A percentile compares a stretch with the other conserved stretches of the same genome.
Conservation (phyloP, 371 early-diverging fungal species). For the Capniomyces stellatus region DNA sequence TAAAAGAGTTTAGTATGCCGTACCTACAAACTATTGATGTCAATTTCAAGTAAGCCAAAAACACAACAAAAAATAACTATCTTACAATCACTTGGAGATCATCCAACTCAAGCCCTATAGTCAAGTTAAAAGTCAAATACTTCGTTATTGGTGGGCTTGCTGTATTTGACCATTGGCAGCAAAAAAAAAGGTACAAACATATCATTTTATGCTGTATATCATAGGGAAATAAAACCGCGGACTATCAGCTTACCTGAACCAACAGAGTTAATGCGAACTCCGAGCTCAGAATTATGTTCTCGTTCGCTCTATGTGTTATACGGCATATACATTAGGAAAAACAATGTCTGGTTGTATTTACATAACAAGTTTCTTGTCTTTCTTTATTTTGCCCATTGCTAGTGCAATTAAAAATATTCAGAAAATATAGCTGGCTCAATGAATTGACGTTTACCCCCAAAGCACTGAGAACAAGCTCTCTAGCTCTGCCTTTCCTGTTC, state of each 20-base stretch:
- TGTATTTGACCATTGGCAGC: background rate
- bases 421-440: background rate
- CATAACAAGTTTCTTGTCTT: background rate
- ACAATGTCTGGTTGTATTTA: background rate
- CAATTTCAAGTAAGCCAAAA: too few species aligned
- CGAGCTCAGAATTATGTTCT: constrained; percentile 45
- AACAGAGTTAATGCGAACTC: constrained; percentile 72
- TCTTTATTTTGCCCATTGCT: background rate
- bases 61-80: too few species aligned
- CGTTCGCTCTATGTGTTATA: background rate
- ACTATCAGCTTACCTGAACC: constrained; percentile 37
- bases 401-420: background rate
- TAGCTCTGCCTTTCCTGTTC: constrained; percentile 60
- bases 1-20: too few species aligned
- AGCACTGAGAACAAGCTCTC: constrained; percentile 54
- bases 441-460: constrained; percentile 32
- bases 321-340: background rate
- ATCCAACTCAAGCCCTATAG: constrained; percentile 37
- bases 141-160: background rate
- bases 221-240: background rate
- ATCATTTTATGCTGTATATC: background rate
- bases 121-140: background rate
- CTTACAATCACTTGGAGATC: constrained; percentile 52
- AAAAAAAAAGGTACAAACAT: background rate
- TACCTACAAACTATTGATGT: too few species aligned